Base-by-base conservation (phyloP, 805 yeast genomes). In the Pichia kluyveri region DNA sequence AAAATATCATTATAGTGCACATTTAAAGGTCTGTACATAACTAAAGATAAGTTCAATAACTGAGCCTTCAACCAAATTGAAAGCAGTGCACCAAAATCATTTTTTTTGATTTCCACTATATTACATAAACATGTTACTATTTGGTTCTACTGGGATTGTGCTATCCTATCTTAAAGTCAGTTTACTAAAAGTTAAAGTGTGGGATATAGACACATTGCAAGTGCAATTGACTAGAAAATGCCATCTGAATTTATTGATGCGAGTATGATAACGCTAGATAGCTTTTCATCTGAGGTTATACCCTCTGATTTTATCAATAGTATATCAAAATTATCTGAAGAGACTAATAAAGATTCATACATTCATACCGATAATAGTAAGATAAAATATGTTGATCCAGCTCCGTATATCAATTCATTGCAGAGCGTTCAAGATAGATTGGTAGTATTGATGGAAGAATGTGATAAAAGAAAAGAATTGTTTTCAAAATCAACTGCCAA, bases 401-500 rank as follows among this genome's bases (percentile, higher is more conserved):
- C 87, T 59, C 98, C 98, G 2, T 93, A 86, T 61, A 91, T 91
- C 42, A 77, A 96, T 55, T 87, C 96, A 0, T 90, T 93, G 63
- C 97, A 91, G 61, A 80, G 90, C 1, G 86, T 93, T 3, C 69
- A 89, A 41, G 73, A 80, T 42, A 91, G 87, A 58, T 69, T 91
- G 54, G 77, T 79, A 56, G 71, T 71, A 44, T 66, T 93, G 40
- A 73, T 73, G 42, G 75, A 72, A 1, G 83, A 83, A 41, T 77
- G 89, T 3, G 60, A 66, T 5, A 61, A 63, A 15, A 73, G 72
- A 46, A 82, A 79, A 52, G 66, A 66, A 5, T 65, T 67, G n/a
- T 70, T 81, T 23, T 83, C 76, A 43, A 67, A 66, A 18, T 80
- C 78, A 18, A 87, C 83, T 1, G 73, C 76, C 3, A 69, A 72